Evolutionary conservation across 2,329 filamentous ascomycete genomes (phyloP), one percentile per base, ranked within the genome.

Genomic region (Aaosphaeria pasadenensis): DNA sequence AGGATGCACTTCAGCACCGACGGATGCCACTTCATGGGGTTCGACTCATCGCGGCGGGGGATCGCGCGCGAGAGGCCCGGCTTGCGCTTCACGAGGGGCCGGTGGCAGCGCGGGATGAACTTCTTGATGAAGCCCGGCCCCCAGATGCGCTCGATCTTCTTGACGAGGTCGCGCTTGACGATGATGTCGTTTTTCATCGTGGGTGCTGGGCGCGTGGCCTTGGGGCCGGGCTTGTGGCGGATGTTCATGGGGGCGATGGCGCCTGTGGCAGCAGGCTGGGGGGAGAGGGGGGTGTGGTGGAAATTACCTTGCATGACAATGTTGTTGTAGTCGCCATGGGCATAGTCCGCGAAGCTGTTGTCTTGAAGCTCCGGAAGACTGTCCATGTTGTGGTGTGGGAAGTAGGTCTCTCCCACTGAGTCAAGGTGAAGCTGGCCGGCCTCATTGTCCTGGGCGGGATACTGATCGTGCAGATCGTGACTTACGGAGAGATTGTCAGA

Each of bases 81-180:
- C 6, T 47, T 49, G 7, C 53, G 50, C 46, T 66, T 66, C 17
- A 59, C 49, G 0, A 66, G 52, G 0, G 63, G 62, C 3, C 60
- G 61, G 42, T 66, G 61, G 5, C 49, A 56, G 43, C 64, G 61
- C 5, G 64, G 64, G n/a, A 68, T 61, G 48, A 53, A 65, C 1
- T 51, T 33, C 6, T 51, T 55, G 43, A 62, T 65, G 42, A 64
- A 68, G 33, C 47, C 45, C 11, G 55, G 56, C 11, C 64, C 63
- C 64, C 64, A 68, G 46, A 45, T 51, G 30, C 42, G 11, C 44
- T 66, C 56, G 28, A 68, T 64, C 43, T 63, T 56, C 6, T 45
- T 48, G 31, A 66, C 60, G 0, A 66, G 45, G 7, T 54, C 52
- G 24, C 49, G 53, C 47, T 65, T 66, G 3, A 59, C 60, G 1